Conservation (phyloP, 768 basidiomycete species). For the Kockovaella imperatae region DNA sequence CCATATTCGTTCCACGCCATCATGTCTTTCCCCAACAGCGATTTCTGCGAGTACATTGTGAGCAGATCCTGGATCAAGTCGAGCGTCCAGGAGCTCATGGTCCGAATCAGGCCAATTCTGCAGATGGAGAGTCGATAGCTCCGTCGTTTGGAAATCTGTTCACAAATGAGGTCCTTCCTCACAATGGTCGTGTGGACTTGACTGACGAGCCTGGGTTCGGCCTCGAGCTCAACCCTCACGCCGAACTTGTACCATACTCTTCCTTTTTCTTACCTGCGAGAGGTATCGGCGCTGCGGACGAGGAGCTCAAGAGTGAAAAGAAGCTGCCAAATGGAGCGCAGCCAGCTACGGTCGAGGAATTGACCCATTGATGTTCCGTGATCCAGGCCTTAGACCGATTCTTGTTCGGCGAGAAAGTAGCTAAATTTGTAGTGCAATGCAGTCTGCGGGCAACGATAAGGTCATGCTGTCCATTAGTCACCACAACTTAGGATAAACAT, state of each 20-base stretch:
- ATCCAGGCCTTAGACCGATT: too few relatives aligned
- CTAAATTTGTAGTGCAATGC: too few relatives aligned
- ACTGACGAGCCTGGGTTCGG: conserved; percentile 48
- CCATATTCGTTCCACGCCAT: conserved; percentile 51
- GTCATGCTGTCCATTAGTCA: too few relatives aligned
- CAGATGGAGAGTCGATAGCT: conserved; percentile 47
- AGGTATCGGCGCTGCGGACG: conserved; percentile 24
- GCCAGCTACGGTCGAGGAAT: too few relatives aligned
- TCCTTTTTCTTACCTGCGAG: conserved; percentile 27
- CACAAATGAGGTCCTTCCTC: conserved; percentile 47
- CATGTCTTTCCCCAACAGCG: conserved; percentile 47
- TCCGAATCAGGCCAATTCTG: conserved; percentile 43
- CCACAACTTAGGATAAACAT: conserved; percentile 36
- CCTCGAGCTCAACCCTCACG: conserved; percentile 47
- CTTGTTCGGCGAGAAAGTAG: too few relatives aligned
- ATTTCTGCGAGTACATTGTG: conserved; percentile 45
- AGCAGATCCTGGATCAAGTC: neutral
- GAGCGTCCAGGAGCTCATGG: conserved; percentile 7
- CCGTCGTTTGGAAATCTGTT: conserved; percentile 50
- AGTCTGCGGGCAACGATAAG: too few relatives aligned
- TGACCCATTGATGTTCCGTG: too few relatives aligned
- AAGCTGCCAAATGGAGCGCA: too few relatives aligned
- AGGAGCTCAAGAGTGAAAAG: too few relatives aligned
- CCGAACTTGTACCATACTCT: conserved; percentile 40
- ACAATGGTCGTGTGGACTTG: conserved; percentile 46